Base-by-base conservation (phyloP, 495 filamentous ascomycete genomes). In the Bacidia rubella region DNA sequence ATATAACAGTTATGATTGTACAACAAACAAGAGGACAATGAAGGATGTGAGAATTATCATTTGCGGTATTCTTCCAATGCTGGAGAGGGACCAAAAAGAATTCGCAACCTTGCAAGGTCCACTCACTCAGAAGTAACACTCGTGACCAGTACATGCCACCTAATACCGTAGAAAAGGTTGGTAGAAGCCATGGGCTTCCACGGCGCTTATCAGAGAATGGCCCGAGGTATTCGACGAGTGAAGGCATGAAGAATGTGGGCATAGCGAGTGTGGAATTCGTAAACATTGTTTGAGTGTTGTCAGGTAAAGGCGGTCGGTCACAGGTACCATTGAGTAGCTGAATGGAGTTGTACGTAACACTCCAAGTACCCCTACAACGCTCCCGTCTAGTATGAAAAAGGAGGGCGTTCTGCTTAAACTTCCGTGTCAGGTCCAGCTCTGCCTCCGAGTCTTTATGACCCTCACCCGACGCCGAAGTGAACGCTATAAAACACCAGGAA, bases 201-300 rank as follows among this genome's bases (percentile, higher is more conserved):
- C n/a, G 38, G 40, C 54, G 49, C 21, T 24, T n/a, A 3, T 1
- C 32, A 15, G 23, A 21, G 41, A 56, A 53, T 12, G 42, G 12
- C 17, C 39, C 54, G 17, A 56, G 54, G 41, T 47, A 38, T 3
- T 56, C 54, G 15, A 20, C 2, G 1, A 56, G 24, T 21, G 51
- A 22, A 11, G 47, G 49, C 42, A 52, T 41, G 25, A 32, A 56
- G 2, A 9, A 52, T 11, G 29, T n/a, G 3, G 39, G 15, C 10
- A 56, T 20, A 25, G 39, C 38, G 9, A 56, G 26, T 2, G 39
- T 35, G 40, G 11, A 2, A 21, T 40, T 47, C 3, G 47, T 52
- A 23, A 70, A 12, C n/a, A 56, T 26, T 19, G 17, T 12, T 29
- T 56, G 50, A 12, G 21, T 17, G 1, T 24, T 23, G n/a, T 56